Evolutionary conservation across 139 green algal genomes (phyloP).

Genomic region (Chlorella sp.): DNA sequence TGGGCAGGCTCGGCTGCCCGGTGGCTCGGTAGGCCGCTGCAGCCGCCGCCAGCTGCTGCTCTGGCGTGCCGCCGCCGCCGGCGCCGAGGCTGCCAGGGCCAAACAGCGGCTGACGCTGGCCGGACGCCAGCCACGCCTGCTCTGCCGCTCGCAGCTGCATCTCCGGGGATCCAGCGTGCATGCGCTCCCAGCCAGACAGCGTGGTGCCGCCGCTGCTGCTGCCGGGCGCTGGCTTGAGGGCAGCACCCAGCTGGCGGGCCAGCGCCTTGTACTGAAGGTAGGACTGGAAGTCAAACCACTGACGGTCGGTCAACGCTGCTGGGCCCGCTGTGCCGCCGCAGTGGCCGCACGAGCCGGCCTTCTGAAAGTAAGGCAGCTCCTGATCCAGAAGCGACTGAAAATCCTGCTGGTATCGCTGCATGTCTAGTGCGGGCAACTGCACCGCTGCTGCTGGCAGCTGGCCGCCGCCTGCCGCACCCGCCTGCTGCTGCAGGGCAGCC

Average conservation of each 20-base stretch:
- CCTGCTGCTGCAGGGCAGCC: neutral
- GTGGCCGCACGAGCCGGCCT: neutral
- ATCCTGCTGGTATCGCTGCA: neutral
- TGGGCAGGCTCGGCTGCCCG: neutral
- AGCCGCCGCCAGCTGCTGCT: neutral
- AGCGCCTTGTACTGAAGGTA: conserved; percentile 27
- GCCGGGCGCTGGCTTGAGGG: neutral
- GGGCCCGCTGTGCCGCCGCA: neutral
- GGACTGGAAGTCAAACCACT: conserved; percentile 9
- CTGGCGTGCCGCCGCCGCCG: neutral
- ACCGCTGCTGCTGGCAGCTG: too few species aligned
- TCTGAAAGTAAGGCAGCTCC: conserved; percentile 21
- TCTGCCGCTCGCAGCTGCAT: conserved; percentile 25
- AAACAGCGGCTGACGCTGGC: neutral
- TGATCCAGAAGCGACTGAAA: neutral
- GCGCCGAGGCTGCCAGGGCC: too few species aligned
- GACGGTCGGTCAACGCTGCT: neutral
- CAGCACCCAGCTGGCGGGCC: neutral
- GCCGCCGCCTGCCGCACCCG: neutral
- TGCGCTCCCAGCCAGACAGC: conserved; percentile 17
- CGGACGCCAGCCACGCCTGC: neutral
- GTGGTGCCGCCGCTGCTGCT: neutral
- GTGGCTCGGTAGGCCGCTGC: neutral
- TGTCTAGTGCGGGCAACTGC: neutral
- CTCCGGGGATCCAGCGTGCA: conserved; percentile 15